Evolutionary conservation across 2,329 filamentous ascomycete genomes (phyloP), one percentile per base, ranked within the genome.

Genomic region (Ophiocordyceps camponoti-rufipedis): DNA sequence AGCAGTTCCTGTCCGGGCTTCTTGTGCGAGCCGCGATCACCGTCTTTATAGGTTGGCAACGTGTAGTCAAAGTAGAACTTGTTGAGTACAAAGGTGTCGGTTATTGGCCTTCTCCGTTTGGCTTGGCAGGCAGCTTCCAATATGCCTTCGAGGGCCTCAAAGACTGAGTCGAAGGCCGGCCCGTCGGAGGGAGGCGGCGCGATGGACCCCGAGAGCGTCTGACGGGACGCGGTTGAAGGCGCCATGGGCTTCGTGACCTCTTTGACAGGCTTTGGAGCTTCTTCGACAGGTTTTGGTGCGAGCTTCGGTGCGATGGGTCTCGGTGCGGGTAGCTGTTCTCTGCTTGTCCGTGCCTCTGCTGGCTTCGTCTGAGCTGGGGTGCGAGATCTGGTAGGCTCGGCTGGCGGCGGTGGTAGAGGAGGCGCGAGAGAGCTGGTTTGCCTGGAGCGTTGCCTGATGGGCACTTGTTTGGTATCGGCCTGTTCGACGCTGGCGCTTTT

Each of bases 1-100:
- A 70, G 52, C 3, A 73, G 53, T 35, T 72, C 65, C 35, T 56
- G 46, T 3, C 61, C 56, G 3, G 60, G 61, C 10, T 72, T 60
- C 42, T 56, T 67, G 52, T 69, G 66, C n/a, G 57, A 54, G 18
- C 56, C 61, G 5, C 39, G 13, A 11, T 48, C 42, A n/a, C 50
- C 52, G 23, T 55, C 51, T 42, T 45, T 52, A 31, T 50, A 59
- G 9, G 38, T 51, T 8, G 59, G 58, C 28, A 64, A 58, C 29
- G 50, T 55, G 49, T 60, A 60, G 19, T 44, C 46, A 18, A 58
- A 57, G 49, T 60, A 65, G 2, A 65, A 29, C n/a, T 52, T 54
- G 42, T 56, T 59, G 19, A 60, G 45, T 0, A 57, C 46, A 11
- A 43, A 45, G 3, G 44, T 45, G 5, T 51, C 33, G 18, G 46